phyloP scores from a whole-genome alignment of 73 alveolate genomes.

The Urostyla sp. region DNA sequence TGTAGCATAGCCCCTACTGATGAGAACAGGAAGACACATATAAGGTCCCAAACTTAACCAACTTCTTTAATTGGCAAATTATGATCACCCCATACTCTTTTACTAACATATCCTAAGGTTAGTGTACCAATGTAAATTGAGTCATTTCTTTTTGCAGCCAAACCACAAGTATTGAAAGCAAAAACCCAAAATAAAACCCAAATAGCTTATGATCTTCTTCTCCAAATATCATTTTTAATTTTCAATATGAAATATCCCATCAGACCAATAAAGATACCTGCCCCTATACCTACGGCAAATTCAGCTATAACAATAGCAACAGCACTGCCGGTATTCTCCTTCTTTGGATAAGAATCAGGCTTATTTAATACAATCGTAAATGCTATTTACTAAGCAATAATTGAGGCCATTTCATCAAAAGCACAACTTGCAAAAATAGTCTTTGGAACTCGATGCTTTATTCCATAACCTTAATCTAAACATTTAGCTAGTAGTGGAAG shows the following conservation, averaged over 20 bases:
- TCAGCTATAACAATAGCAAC: background rate
- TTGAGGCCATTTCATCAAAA: conserved; percentile 59
- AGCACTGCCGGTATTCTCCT: background rate
- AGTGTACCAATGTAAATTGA: conserved; percentile 38
- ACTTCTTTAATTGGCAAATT: conserved; percentile 54
- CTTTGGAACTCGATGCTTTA: conserved; percentile 37
- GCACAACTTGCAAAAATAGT: conserved; percentile 58
- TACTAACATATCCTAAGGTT: conserved; percentile 54
- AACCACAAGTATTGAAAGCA: background rate
- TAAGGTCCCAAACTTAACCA: conserved; percentile 33
- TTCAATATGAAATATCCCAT: background rate
- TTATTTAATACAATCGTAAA: conserved; percentile 3
- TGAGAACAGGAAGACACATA: conserved; percentile 53
- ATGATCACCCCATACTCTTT: conserved; percentile 46
- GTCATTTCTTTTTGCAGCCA: background rate
- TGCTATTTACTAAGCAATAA: conserved; percentile 40
- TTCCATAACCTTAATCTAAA: conserved; percentile 57
- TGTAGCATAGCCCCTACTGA: conserved; percentile 64
- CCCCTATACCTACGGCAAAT: conserved; percentile 1
- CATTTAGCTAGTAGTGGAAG: conserved; percentile 43
- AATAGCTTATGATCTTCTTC: background rate
- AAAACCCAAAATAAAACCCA: background rate
- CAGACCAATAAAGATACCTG: conserved; percentile 35
- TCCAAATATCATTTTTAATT: background rate
- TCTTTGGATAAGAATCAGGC: background rate